Conservation (phyloP, 148 eudicot species). For the Chenopodium berlandieri region DNA sequence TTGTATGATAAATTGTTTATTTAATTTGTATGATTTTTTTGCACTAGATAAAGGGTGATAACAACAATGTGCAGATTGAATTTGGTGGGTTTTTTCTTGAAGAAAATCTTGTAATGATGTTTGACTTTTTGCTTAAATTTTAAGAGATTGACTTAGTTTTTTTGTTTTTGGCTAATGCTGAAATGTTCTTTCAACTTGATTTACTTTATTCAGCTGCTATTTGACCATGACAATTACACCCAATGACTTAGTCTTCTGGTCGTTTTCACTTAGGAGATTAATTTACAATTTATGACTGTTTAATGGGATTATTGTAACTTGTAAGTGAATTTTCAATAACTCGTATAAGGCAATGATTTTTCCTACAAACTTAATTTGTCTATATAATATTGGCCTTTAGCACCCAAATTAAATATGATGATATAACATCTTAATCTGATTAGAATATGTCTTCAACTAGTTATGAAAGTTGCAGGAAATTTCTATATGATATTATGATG, state of each 20-base stretch:
- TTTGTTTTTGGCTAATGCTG: not conserved
- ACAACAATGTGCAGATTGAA: not conserved
- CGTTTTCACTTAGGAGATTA: too few relatives aligned
- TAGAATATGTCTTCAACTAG: too few relatives aligned
- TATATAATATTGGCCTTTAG: not conserved
- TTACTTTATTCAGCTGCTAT: not conserved
- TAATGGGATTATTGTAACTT: not conserved
- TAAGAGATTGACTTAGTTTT: not conserved
- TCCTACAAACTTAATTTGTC: not conserved
- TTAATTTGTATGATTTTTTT: not conserved
- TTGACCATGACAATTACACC: not conserved
- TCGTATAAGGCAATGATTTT: not conserved
- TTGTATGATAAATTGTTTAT: slow-evolving; percentile 4
- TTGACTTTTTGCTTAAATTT: slow-evolving; percentile 8
- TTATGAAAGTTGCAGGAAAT: too few relatives aligned
- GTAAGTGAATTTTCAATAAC: not conserved
- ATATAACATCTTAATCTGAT: too few relatives aligned
- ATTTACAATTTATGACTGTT: not conserved
- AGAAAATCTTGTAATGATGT: not conserved
- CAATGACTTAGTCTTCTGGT: not conserved
- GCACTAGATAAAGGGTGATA: not conserved
- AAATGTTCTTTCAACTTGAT: slow-evolving; percentile 11
- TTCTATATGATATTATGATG: too few relatives aligned
- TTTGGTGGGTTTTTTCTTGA: not conserved
- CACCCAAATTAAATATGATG: too few relatives aligned